Conservation (phyloP, 2,329 filamentous ascomycete species). For the Malbranchea zuffiana region DNA sequence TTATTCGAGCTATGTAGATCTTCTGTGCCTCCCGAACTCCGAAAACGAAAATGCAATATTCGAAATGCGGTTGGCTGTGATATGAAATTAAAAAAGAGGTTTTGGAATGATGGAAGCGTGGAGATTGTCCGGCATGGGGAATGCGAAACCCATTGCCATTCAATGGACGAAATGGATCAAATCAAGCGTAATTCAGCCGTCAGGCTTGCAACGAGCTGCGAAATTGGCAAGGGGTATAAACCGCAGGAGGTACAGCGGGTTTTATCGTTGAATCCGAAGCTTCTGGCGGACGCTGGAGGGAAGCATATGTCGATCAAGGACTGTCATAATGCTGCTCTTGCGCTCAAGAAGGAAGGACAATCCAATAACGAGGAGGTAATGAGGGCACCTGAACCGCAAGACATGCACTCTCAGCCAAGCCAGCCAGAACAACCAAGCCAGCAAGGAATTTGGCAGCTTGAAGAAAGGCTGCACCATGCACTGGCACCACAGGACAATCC, state of each 20-base stretch:
- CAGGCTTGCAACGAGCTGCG: conserved; percentile 3
- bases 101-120: conserved; percentile 9
- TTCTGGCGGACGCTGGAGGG: conserved; percentile 5
- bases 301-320: conserved; percentile 8
- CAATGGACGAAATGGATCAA: conserved; percentile 9
- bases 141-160: conserved; percentile 6
- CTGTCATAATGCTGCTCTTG: conserved; percentile 8
- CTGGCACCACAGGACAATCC: no score
- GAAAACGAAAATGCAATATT: conserved; percentile 9
- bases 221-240: conserved; percentile 8
- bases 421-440: no score
- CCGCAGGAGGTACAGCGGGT: conserved; percentile 9
- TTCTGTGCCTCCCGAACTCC: conserved; percentile 2
- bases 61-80: conserved; percentile 8
- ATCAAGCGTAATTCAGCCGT: conserved; percentile 9
- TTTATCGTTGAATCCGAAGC: conserved; percentile 3
- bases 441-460: no score
- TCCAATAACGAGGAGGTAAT: no score
- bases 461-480: no score
- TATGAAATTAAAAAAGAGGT: conserved; percentile 9
- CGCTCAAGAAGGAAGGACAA: conserved; percentile 1
- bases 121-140: conserved; percentile 7
- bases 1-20: conserved; percentile 2
- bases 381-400: no score
- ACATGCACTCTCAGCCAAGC: no score